phyloP scores from a whole-genome alignment of 2,329 filamentous ascomycete species.

The Aschersonia sp. region DNA sequence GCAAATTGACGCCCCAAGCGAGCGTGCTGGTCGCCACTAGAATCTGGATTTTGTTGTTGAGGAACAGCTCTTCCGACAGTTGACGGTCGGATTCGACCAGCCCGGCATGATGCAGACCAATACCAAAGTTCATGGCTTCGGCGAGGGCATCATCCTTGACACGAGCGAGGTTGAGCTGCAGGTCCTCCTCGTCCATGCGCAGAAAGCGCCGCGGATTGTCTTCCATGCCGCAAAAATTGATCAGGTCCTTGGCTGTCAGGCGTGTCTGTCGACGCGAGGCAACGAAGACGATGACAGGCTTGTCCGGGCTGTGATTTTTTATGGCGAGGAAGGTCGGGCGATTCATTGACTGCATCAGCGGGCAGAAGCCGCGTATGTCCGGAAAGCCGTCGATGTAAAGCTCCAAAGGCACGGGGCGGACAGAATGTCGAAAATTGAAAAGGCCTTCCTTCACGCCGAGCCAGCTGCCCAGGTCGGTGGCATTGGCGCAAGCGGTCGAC shows the following conservation, averaged over 20 bases:
- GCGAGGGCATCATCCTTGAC: conserved; percentile 89
- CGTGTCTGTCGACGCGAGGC: conserved; percentile 90
- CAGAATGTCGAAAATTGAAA: conserved; percentile 96
- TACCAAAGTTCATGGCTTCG: conserved; percentile 93
- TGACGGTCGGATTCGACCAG: conserved; percentile 89
- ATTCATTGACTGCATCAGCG: conserved; percentile 99
- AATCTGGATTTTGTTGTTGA: conserved; percentile 97
- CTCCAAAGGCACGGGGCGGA: conserved; percentile 88
- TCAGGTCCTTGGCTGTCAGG: conserved; percentile 86
- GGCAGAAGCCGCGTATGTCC: conserved; percentile 87
- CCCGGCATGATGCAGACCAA: conserved; percentile 93
- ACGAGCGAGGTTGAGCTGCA: conserved; percentile 72
- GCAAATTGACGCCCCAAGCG: conserved; percentile 96
- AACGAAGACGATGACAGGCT: conserved; percentile 97
- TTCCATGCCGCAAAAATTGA: conserved; percentile 97
- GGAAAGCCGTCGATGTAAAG: conserved; percentile 97
- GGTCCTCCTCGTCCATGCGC: conserved; percentile 85
- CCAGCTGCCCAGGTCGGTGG: conserved; percentile 89
- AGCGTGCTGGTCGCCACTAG: conserved; percentile 90
- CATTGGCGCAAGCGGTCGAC: conserved; percentile 97
- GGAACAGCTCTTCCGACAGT: conserved; percentile 83
- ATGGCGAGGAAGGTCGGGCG: conserved; percentile 91
- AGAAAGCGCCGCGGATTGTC: conserved; percentile 91
- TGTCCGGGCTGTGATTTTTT: conserved; percentile 89
- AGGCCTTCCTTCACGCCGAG: conserved; percentile 88